Conservation (phyloP, 148 eudicot species). For the Spergularia bocconei region DNA sequence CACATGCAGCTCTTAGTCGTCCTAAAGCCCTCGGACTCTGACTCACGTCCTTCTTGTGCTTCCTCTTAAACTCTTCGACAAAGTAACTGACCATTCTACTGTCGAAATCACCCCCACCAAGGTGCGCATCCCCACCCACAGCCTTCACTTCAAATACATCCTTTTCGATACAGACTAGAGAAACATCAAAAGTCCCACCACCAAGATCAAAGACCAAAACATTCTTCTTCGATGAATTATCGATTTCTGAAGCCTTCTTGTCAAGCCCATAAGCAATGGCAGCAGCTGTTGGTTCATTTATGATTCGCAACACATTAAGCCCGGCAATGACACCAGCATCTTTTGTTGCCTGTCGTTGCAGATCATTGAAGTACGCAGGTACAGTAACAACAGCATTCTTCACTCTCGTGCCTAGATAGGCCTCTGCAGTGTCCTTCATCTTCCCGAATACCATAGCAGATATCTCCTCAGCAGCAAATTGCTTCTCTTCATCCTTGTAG, state of each 20-base stretch:
- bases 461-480: slow-evolving; percentile 29
- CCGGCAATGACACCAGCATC: slow-evolving; percentile 21
- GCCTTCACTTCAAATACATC: slow-evolving; percentile 17
- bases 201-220: slow-evolving; percentile 26
- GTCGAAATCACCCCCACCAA: slow-evolving; percentile 27
- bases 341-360: slow-evolving; percentile 25
- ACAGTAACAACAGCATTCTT: slow-evolving; percentile 30
- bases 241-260: background rate
- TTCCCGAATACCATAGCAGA: slow-evolving; percentile 31
- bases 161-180: slow-evolving; percentile 6
- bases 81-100: slow-evolving; percentile 20
- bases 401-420: slow-evolving; percentile 13
- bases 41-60: background rate
- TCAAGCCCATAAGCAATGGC: slow-evolving; percentile 23
- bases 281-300: slow-evolving; percentile 23
- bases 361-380: slow-evolving; percentile 32
- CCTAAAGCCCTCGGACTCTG: slow-evolving; percentile 13
- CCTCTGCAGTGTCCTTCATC: slow-evolving; percentile 25
- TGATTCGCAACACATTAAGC: slow-evolving; percentile 10
- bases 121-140: slow-evolving; percentile 15
- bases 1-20: slow-evolving; percentile 18
- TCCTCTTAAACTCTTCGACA: slow-evolving; percentile 9
- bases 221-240: slow-evolving; percentile 1
- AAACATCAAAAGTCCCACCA: slow-evolving; percentile 24
- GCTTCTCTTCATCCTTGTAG: slow-evolving; percentile 20